Base-by-base conservation (phyloP, 495 filamentous ascomycete genomes). In the Haplographium delicatum region DNA sequence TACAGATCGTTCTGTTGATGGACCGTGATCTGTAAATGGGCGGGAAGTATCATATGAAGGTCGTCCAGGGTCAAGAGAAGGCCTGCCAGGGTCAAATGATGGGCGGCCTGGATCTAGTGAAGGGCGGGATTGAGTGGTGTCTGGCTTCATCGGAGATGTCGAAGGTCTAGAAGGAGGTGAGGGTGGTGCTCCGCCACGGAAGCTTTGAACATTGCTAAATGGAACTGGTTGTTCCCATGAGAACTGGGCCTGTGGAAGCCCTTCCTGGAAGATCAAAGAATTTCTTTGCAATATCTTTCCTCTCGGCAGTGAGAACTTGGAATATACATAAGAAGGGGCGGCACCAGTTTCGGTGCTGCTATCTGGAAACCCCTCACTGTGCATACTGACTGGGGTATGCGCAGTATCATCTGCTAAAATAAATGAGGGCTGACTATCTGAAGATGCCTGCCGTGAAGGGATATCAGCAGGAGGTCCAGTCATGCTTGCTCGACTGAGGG, bases 241-340 rank as follows among this genome's bases (percentile, higher is more conserved):
- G 23, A 46, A 53, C 37, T 57, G 58, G 5, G 43, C 31, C 41
- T 55, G 50, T 25, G 45, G 50, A 4, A 53, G 35, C 15, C 76
- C 66, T 30, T 85, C 82, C 15, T 76, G 75, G 42, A 85, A 79
- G 11, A 83, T 70, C 23, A 80, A 66, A 1, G 88, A 89, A 46
- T 86, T 76, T 35, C 85, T 76, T 26, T 91, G 81, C 27, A 94
- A 60, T 31, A 74, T 72, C 50, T 89, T 84, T 4, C 91, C 91
- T 23, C 93, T 82, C 1, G 89, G 91, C 27, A 96, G 72, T 0
- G 80, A 70, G 61, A 86, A 96, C 53, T 85, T 91, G 18, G 88
- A 82, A 60, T 96, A 91, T 19, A 81, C 83, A 62, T 95, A 91
- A 0, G 88, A 85, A 8, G 86, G 78, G 6, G 83, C 79, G 2